These are phyloP conservation scores for Erythrophleum ivorense DNA, from an alignment of 331 rosid genomes.

Conservation along the genomic window DNA sequence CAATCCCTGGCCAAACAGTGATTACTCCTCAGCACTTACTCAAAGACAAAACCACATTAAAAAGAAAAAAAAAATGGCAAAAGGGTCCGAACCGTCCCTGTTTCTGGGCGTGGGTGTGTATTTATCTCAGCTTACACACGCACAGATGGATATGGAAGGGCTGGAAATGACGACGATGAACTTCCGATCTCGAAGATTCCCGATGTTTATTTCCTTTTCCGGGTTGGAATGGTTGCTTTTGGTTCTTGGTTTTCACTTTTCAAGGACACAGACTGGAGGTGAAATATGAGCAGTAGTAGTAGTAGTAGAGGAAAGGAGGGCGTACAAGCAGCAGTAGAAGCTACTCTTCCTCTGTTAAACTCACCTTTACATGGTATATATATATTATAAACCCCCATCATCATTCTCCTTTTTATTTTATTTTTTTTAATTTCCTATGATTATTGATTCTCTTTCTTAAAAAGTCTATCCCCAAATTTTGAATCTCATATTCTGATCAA, in stretches of 20 bases:
- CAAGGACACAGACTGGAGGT: conserved; percentile 23
- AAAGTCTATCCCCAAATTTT: conserved; percentile 38
- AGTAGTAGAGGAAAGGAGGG: conserved; percentile 19
- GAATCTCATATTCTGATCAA: too few species aligned
- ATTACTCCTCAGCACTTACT: background rate
- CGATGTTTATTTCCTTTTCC: background rate
- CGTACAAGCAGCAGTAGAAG: conserved; percentile 63
- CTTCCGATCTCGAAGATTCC: conserved; percentile 45
- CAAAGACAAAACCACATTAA: background rate
- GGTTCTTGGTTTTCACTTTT: background rate
- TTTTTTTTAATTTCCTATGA: background rate
- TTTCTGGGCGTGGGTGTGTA: conserved; percentile 13
- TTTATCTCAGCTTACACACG: conserved; percentile 1
- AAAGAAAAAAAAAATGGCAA: background rate
- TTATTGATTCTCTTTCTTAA: background rate
- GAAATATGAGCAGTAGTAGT: conserved; percentile 35
- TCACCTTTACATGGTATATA: too few species aligned
- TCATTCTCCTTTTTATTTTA: background rate
- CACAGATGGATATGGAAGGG: conserved; percentile 38
- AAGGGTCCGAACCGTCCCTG: conserved; percentile 30
- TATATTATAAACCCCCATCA: conserved; percentile 18
- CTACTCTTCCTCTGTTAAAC: conserved; percentile 62
- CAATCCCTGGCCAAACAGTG: conserved; percentile 31
- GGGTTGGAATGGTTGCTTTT: background rate
- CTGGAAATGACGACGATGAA: conserved; percentile 39